Evolutionary conservation across 192 early-diverging fungal genomes (phyloP), one percentile per base, ranked within the genome.

Genomic region (Backusella circina): DNA sequence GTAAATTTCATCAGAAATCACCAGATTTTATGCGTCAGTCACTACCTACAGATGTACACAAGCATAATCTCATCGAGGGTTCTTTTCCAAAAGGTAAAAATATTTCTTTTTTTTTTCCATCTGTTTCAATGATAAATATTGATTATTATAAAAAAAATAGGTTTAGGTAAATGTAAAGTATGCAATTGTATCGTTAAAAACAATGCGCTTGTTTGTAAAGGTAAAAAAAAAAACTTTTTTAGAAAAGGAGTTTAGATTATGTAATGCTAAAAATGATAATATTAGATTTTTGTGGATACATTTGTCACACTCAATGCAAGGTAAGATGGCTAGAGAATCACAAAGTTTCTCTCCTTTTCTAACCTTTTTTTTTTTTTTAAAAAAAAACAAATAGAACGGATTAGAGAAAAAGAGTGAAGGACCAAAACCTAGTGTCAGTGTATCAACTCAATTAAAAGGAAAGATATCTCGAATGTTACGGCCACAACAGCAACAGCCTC

Each of bases 201-300:
- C 36, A 71, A 89, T 57, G 88, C 85, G 8, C 71, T 87, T 3
- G 82, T 89, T 66, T 89, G 88, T 75, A 82, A 89, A 89, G 87
- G 85, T 86, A 72, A 44, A 18, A n/a, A n/a, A n/a, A n/a, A n/a
- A n/a, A 13, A n/a, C n/a, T 7, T 47, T 38, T 33, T 37, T 23
- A 12, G 36, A 33, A 39, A n/a, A 38, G 7, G 33, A 69, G 16
- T 38, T 26, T 38, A 28, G 37, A 38, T 33, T 39, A 18, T 38
- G 21, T 33, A 39, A 21, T 33, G 21, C 67, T 69, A 69, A 65
- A 65, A 30, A 28, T 70, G 26, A 70, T 15, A 70, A 16, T 16
- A 16, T 39, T 39, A 70, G 69, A 70, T 47, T 70, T 70, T n/a
- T 83, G 82, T 72, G 72, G 71, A 32, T 74, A 77, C 16, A 80